These are phyloP conservation scores for Neofusicoccum parvum DNA, from an alignment of 2,329 filamentous ascomycete species.

Conservation along the genomic window DNA sequence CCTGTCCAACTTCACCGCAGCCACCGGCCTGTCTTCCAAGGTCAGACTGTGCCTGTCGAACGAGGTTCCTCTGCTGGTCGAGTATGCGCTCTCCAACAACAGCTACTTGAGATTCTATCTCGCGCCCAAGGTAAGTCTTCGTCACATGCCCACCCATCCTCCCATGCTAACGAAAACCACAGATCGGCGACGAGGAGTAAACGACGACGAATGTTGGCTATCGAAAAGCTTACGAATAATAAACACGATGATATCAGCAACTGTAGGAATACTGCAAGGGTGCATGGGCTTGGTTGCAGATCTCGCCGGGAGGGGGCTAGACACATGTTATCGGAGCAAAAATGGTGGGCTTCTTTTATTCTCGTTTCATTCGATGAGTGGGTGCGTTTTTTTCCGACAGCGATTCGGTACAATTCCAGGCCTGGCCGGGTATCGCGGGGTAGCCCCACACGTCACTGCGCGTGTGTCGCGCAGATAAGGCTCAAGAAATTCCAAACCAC, in stretches of 20 bases:
- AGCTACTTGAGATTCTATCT: conserved; percentile 97
- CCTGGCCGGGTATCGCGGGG: conserved; percentile 20
- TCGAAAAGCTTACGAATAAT: conserved; percentile 16
- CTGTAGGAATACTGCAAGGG: conserved; percentile 21
- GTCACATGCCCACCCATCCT: neutral
- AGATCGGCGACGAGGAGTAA: conserved; percentile 73
- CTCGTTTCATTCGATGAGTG: neutral
- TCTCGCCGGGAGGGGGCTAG: conserved; percentile 1
- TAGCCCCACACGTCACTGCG: conserved; percentile 22
- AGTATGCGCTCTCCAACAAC: conserved; percentile 79
- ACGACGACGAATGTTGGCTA: neutral
- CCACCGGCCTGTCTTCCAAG: conserved; percentile 74
- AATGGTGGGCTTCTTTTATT: conserved; percentile 9
- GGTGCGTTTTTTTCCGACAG: neutral
- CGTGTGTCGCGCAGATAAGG: conserved; percentile 21
- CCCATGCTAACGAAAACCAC: conserved; percentile 39
- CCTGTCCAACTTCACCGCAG: conserved; percentile 99
- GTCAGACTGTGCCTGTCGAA: conserved; percentile 95
- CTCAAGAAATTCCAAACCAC: conserved; percentile 18
- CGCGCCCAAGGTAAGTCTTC: conserved; percentile 80
- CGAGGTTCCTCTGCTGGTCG: conserved; percentile 93
- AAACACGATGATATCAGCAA: conserved; percentile 18
- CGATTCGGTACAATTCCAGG: conserved; percentile 18
- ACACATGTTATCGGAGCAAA: conserved; percentile 17
- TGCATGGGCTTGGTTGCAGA: conserved; percentile 4